These are phyloP conservation scores for Grosmannia serpens DNA, from an alignment of 2,329 filamentous ascomycete genomes.

Conservation along the genomic window DNA sequence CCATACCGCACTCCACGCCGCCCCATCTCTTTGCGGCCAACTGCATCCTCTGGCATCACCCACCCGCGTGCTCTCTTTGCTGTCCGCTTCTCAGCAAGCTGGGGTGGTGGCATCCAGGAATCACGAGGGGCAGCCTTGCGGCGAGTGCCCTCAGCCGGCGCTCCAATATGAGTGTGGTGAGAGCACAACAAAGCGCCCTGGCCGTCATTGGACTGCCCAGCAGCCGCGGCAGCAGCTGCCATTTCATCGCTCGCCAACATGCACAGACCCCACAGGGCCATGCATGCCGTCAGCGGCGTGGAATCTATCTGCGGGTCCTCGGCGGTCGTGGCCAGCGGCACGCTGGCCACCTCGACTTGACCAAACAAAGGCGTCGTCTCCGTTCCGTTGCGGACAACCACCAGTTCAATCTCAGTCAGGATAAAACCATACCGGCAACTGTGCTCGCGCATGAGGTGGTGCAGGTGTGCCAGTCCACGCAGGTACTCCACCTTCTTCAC, in stretches of 20 bases:
- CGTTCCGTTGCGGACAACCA: conserved; percentile 72
- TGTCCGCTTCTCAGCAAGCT: conserved; percentile 63
- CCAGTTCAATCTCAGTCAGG: conserved; percentile 88
- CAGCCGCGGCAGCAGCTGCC: not conserved
- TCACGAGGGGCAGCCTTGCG: conserved; percentile 60
- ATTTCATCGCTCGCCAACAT: conserved; percentile 25
- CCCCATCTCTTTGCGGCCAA: conserved; percentile 61
- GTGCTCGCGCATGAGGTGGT: conserved; percentile 88
- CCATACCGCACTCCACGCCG: conserved; percentile 52
- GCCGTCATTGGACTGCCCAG: not conserved
- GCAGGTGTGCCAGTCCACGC: conserved; percentile 71
- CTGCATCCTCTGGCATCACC: conserved; percentile 63
- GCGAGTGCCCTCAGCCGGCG: conserved; percentile 60
- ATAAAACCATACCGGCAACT: conserved; percentile 92
- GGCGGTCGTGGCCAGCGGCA: conserved; percentile 39
- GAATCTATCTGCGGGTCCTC: conserved; percentile 19
- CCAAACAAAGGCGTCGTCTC: conserved; percentile 71
- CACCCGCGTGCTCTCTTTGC: conserved; percentile 63
- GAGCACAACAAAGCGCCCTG: conserved; percentile 29
- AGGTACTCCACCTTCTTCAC: conserved; percentile 84
- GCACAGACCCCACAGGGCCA: conserved; percentile 69
- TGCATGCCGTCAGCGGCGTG: conserved; percentile 52
- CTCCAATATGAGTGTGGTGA: conserved; percentile 57
- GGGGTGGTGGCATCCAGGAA: conserved; percentile 63
- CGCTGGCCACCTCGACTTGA: conserved; percentile 63